Conservation (phyloP, 352 stramenopile genomes). For the Globisporangium irregulare region DNA sequence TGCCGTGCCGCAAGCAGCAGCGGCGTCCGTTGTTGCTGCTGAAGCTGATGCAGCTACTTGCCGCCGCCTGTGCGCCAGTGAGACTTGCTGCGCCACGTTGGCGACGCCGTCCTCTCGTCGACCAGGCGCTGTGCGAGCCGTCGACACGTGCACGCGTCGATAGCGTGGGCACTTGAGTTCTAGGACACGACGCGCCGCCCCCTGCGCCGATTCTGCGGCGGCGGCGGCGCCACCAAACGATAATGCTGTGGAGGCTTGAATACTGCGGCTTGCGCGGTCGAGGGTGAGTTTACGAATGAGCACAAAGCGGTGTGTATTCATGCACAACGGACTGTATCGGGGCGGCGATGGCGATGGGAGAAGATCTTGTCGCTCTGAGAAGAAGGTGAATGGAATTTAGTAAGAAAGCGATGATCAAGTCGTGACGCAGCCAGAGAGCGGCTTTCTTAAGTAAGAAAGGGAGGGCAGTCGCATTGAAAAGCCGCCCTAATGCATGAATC, state of each 20-base stretch:
- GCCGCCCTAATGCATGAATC: too few species aligned
- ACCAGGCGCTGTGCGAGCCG: not conserved
- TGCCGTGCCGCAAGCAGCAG: not conserved
- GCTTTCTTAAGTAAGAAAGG: not conserved
- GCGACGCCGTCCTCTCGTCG: not conserved
- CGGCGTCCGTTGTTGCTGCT: not conserved
- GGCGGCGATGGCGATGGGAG: too few species aligned
- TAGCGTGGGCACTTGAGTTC: not conserved
- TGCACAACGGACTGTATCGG: not conserved
- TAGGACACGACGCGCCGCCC: not conserved
- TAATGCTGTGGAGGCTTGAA: not conserved
- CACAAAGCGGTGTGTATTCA: not conserved
- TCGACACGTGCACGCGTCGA: not conserved
- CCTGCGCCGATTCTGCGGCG: not conserved
- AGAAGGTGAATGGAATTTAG: not conserved
- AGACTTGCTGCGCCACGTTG: not conserved
- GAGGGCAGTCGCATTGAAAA: not conserved
- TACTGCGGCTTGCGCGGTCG: not conserved
- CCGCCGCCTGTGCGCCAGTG: not conserved
- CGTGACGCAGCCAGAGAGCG: not conserved
- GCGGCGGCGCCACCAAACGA: not conserved
- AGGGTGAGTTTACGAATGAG: not conserved
- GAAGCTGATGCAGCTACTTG: not conserved
- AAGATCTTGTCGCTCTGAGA: not conserved
- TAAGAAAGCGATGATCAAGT: not conserved